These are phyloP conservation scores for Catharanthus roseus DNA, from an alignment of 257 asterid genomes.

Conservation along the genomic window DNA sequence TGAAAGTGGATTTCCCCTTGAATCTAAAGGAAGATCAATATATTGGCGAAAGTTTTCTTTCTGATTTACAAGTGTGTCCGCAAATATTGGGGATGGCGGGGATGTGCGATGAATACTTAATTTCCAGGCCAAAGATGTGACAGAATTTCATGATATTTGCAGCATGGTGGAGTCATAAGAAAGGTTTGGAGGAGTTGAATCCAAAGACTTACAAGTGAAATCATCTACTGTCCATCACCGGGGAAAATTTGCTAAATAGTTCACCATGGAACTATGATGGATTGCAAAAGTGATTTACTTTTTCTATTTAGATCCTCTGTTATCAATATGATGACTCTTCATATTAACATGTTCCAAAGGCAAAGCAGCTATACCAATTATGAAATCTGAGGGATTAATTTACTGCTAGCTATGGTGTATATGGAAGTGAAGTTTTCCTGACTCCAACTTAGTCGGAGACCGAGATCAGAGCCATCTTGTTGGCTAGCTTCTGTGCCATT, in stretches of 20 bases:
- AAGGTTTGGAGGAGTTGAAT: not conserved
- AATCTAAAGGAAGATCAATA: too few relatives aligned
- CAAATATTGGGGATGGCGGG: too few relatives aligned
- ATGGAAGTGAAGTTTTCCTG: not conserved
- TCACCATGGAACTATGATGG: not conserved
- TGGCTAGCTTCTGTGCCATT: not conserved
- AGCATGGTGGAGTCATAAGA: not conserved
- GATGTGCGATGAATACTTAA: too few relatives aligned
- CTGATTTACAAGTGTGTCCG: too few relatives aligned
- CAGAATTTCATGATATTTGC: too few relatives aligned
- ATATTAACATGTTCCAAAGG: too few relatives aligned
- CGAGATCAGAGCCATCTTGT: not conserved
- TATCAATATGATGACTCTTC: not conserved
- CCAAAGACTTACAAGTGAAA: not conserved
- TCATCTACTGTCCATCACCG: not conserved
- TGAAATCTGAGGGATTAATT: not conserved
- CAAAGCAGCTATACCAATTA: too few relatives aligned
- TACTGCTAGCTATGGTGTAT: not conserved
- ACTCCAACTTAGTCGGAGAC: not conserved
- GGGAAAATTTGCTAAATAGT: not conserved
- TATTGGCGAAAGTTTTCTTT: too few relatives aligned
- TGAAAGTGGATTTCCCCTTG: too few relatives aligned
- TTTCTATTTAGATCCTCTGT: too few relatives aligned
- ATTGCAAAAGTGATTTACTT: not conserved
- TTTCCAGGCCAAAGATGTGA: too few relatives aligned